Base-by-base conservation (phyloP, 257 asterid species). In the Linaria vulgaris region DNA sequence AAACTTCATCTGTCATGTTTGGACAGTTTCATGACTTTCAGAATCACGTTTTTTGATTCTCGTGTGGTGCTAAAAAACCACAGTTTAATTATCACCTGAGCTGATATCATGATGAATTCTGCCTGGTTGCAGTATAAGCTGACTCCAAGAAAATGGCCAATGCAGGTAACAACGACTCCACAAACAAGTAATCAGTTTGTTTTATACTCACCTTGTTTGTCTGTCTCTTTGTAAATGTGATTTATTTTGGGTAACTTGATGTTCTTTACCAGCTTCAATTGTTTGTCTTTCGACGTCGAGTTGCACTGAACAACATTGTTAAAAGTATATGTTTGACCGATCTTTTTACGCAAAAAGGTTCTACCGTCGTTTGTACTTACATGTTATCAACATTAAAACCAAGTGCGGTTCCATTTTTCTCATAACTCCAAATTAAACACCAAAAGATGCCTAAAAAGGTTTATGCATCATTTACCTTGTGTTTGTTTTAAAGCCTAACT, bases 1-100 rank as follows among this genome's bases (percentile, higher is more conserved):
- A 17, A 31, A 27, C 34, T 15, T 16, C 8, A 6, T 16, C 21
- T 8, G 5, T 22, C 13, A 30, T 55, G 61, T 49, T 34, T 20
- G 46, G 47, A n/a, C 22, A 17, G 8, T n/a, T 63, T n/a, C 17
- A 64, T 41, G 22, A n/a, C 37, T 41, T 21, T 63, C 59, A 49
- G 31, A 19, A 37, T 31, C 34, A 63, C 21, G 50, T 7, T 34
- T 50, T 49, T 63, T 56, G 49, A 24, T 63, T 63, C 50, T 48
- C 14, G 24, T 7, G 31, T 17, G 31, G 4, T 27, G 58, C 17
- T 47, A 21, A 63, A 49, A 50, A n/a, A 25, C 20, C 50, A 23
- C 45, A n/a, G 15, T 15, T 25, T 61, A 24, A n/a, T 19, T 11
- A 16, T 17, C 1, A 47, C 5, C 3, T 51, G 15, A 15, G 25